Percentiles rank a stretch among this genome's conserved stretches.
Conservation (phyloP, 306 rosid genomes). For the Hippophae gyantsensis region DNA sequence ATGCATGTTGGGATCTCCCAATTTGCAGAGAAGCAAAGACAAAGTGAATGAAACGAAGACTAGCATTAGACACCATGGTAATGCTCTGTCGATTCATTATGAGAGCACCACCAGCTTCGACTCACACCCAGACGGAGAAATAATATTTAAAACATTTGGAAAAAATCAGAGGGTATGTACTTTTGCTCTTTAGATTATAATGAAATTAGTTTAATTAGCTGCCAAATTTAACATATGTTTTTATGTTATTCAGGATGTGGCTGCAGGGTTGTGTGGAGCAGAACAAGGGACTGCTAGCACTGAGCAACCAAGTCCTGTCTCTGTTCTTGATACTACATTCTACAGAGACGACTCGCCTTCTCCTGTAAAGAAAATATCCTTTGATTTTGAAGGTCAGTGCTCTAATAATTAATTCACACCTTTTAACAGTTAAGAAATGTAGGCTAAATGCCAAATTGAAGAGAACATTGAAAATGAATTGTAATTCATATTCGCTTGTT, state of each 20-base stretch:
- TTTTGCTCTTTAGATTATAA: constrained; percentile 7
- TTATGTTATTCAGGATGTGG: constrained; percentile 24
- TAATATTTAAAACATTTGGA: too few relatives aligned
- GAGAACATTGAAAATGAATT: not conserved
- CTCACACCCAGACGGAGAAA: constrained; percentile 26
- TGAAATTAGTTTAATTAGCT: constrained; percentile 4
- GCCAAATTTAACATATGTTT: constrained; percentile 11
- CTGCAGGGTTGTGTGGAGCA: constrained; percentile 26
- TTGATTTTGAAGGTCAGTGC: constrained; percentile 42
- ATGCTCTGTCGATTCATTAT: constrained; percentile 39
- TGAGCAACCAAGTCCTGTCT: constrained; percentile 90
- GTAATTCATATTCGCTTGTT: too few relatives aligned
- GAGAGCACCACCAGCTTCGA: constrained; percentile 17
- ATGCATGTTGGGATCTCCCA: constrained; percentile 32
- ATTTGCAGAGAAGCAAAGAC: constrained; percentile 29
- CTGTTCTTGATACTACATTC: constrained; percentile 83
- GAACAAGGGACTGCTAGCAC: constrained; percentile 29
- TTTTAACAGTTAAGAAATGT: constrained; percentile 4
- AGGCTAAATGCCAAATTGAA: constrained; percentile 3
- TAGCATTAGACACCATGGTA: constrained; percentile 28
- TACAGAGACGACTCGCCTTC: constrained; percentile 88
- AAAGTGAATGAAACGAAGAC: constrained; percentile 22
- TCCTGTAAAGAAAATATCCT: constrained; percentile 67
- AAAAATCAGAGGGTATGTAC: constrained; percentile 33
- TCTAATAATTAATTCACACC: constrained; percentile 18